A percentile compares a stretch with the other conserved stretches of the same genome.
Conservation (phyloP, 139 green algal genomes). For the Chlorella sp. region DNA sequence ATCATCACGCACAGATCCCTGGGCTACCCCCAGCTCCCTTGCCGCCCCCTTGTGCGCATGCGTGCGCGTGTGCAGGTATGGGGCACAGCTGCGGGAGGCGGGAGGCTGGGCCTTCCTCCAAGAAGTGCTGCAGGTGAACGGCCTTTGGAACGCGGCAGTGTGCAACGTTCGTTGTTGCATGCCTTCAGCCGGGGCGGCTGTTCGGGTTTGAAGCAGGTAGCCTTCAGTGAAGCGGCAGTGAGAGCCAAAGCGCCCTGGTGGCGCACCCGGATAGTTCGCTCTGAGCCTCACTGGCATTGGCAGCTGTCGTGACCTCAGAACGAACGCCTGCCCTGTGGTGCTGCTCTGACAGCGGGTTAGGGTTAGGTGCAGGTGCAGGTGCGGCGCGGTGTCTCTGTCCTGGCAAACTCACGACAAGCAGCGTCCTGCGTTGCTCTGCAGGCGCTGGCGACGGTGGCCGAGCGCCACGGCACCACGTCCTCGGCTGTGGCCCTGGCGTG, state of each 20-base stretch:
- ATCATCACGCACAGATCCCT: too few relatives aligned
- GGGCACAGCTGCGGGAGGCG: conserved; percentile 41
- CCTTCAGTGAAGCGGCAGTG: too few relatives aligned
- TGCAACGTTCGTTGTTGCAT: too few relatives aligned
- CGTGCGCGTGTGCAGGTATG: conserved; percentile 29
- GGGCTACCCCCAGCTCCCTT: too few relatives aligned
- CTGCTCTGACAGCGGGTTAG: not conserved
- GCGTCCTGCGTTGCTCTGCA: too few relatives aligned
- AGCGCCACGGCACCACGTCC: conserved; percentile 6
- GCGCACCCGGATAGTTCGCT: not conserved
- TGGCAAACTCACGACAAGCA: too few relatives aligned
- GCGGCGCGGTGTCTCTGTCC: conserved; percentile 4
- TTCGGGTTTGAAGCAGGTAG: too few relatives aligned
- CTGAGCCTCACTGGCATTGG: not conserved
- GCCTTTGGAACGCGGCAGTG: not conserved
- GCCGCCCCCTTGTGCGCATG: too few relatives aligned
- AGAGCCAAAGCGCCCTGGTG: not conserved
- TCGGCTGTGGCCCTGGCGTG: conserved; percentile 39
- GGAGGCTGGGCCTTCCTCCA: conserved; percentile 64
- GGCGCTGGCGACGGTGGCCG: conserved; percentile 40
- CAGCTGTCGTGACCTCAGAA: not conserved
- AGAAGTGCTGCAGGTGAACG: conserved; percentile 23
- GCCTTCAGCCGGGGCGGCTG: too few relatives aligned
- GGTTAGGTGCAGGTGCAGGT: not conserved
- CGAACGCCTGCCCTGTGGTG: not conserved